Conservation (phyloP, 208 protist species). For the Tritrichomonas musculus region DNA sequence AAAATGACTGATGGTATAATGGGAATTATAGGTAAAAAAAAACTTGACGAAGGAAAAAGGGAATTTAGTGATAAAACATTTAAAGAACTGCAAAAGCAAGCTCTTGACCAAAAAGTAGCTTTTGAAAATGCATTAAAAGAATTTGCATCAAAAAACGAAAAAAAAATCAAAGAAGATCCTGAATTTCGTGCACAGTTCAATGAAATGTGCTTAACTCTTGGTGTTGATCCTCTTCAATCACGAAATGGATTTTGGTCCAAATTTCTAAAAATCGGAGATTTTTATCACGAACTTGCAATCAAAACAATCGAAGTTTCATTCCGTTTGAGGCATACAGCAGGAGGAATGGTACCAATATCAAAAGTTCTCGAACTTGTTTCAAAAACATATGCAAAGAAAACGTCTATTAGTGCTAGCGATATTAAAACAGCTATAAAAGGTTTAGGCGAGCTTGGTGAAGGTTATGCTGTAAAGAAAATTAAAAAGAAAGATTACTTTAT, state of each 20-base stretch:
- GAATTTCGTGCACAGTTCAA: slow-evolving; percentile 51
- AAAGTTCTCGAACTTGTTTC: background rate
- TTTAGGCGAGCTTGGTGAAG: slow-evolving; percentile 37
- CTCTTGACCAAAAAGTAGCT: background rate
- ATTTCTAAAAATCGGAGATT: slow-evolving; percentile 57
- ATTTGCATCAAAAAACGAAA: slow-evolving; percentile 49
- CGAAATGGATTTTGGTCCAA: slow-evolving; percentile 56
- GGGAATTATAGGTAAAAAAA: too few species aligned
- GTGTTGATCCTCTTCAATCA: slow-evolving; percentile 55
- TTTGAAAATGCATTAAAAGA: slow-evolving; percentile 50
- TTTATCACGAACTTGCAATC: slow-evolving; percentile 59
- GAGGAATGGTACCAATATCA: slow-evolving; percentile 40
- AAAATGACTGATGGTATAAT: too few species aligned
- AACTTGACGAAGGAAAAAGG: background rate
- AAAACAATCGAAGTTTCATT: slow-evolving; percentile 53
- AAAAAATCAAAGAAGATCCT: slow-evolving; percentile 49
- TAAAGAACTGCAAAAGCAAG: background rate
- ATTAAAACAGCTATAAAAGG: slow-evolving; percentile 44
- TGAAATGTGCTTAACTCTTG: slow-evolving; percentile 49
- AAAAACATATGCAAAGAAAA: slow-evolving; percentile 5
- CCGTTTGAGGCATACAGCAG: slow-evolving; percentile 25
- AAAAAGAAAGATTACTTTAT: slow-evolving; percentile 35
- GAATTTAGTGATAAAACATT: background rate
- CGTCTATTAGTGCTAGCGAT: slow-evolving; percentile 38
- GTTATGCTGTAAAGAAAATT: slow-evolving; percentile 38